Evolutionary conservation across 2,329 filamentous ascomycete genomes (phyloP).

Genomic region (Aspergillus fumigatiaffinis): DNA sequence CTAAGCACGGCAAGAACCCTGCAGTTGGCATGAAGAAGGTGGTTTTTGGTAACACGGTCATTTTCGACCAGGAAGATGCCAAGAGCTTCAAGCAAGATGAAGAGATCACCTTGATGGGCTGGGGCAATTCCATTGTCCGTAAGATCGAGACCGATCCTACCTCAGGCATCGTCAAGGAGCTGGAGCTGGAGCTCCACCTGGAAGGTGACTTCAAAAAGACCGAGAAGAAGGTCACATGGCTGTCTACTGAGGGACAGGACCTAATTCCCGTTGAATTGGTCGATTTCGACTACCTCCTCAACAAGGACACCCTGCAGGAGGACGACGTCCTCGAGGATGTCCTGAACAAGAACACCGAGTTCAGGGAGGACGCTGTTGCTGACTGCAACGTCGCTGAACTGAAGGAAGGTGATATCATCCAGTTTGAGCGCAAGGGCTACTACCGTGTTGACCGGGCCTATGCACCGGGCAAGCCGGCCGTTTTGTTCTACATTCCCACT

Average conservation of each 20-base stretch:
- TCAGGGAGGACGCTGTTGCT: constrained; percentile 68
- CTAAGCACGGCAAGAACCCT: constrained; percentile 85
- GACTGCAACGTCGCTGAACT: constrained; percentile 76
- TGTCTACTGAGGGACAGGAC: constrained; percentile 70
- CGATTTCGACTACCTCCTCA: constrained; percentile 93
- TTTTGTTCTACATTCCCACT: constrained; percentile 68
- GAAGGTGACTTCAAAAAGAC: constrained; percentile 93
- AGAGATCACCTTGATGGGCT: constrained; percentile 94
- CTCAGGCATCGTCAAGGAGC: constrained; percentile 58
- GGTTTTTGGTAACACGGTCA: constrained; percentile 67
- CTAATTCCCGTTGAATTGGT: constrained; percentile 80
- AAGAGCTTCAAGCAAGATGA: constrained; percentile 77
- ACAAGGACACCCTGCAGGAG: constrained; percentile 89
- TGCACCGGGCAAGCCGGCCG: constrained; percentile 55
- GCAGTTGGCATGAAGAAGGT: constrained; percentile 83
- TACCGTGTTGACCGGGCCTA: constrained; percentile 73
- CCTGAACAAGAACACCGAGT: constrained; percentile 71
- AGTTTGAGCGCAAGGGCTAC: constrained; percentile 90
- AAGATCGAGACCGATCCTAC: constrained; percentile 47
- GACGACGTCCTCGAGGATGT: constrained; percentile 83
- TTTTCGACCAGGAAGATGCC: constrained; percentile 84
- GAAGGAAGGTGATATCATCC: constrained; percentile 86
- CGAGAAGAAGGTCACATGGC: constrained; percentile 94
- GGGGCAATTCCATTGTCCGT: constrained; percentile 63
- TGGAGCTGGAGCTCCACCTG: constrained; percentile 84